phyloP scores from a whole-genome alignment of 805 yeast species.

The Candida dendrica region DNA sequence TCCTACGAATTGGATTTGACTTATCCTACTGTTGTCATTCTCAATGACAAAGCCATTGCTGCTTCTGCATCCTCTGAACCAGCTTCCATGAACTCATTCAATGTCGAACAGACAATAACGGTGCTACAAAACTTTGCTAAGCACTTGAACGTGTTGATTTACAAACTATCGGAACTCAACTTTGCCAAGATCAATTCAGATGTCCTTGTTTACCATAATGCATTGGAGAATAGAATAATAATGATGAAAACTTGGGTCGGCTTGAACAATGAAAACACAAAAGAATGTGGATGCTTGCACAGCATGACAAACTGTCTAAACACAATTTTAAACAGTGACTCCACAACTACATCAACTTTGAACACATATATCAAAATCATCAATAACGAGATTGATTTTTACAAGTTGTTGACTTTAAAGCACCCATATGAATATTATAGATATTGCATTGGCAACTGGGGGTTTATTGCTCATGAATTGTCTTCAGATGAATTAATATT shows the following conservation, averaged over 20 bases:
- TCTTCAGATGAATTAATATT: constrained; percentile 58
- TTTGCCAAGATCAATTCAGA: constrained; percentile 13
- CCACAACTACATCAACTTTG: constrained; percentile 5
- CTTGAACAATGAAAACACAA: constrained; percentile 18
- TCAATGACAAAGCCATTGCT: constrained; percentile 9
- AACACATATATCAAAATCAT: constrained; percentile 16
- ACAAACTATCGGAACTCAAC: constrained; percentile 10
- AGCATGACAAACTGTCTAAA: constrained; percentile 28
- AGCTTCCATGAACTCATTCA: not conserved
- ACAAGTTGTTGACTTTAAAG: constrained; percentile 15
- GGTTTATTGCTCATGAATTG: constrained; percentile 63
- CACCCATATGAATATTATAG: constrained; percentile 17
- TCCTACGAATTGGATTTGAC: constrained; percentile 20
- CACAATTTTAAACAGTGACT: constrained; percentile 14
- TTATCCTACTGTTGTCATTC: constrained; percentile 17
- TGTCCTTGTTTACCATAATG: constrained; percentile 10
- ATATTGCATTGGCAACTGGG: constrained; percentile 51
- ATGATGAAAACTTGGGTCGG: constrained; percentile 39
- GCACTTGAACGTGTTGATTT: constrained; percentile 16
- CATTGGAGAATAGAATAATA: constrained; percentile 22
- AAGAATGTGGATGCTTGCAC: constrained; percentile 20
- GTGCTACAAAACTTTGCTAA: constrained; percentile 16
- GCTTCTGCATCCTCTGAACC: not conserved
- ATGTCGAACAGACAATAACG: constrained; percentile 4
- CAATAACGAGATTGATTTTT: constrained; percentile 23